Evolutionary conservation across 2,329 filamentous ascomycete species (phyloP).

Genomic region (Sarocladium strictum): DNA sequence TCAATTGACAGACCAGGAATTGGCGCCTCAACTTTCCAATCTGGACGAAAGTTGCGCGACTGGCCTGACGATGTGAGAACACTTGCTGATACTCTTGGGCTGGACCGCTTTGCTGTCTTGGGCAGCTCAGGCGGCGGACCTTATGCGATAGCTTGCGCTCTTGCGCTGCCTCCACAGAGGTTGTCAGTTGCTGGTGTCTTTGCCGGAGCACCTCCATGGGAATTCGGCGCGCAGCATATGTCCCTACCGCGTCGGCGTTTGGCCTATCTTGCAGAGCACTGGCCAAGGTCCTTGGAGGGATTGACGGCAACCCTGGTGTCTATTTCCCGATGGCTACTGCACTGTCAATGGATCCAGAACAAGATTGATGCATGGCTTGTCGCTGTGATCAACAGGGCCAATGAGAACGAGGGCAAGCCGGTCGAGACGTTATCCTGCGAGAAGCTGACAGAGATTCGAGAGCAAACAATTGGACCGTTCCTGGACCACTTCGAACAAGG

Average conservation of each 20-base stretch:
- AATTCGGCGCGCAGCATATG: background rate
- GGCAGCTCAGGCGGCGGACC: constrained; percentile 30
- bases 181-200: constrained; percentile 10
- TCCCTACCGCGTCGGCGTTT: background rate
- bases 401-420: constrained; percentile 11
- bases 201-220: constrained; percentile 4
- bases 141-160: constrained; percentile 28
- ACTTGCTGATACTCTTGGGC: constrained; percentile 20
- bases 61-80: constrained; percentile 27
- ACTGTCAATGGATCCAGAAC: background rate
- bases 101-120: constrained; percentile 25
- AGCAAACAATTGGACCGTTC: constrained; percentile 22
- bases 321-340: background rate
- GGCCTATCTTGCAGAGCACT: background rate
- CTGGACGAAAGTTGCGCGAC: constrained; percentile 24
- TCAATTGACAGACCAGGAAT: constrained; percentile 36
- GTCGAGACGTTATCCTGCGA: constrained; percentile 4
- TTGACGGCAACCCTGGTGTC: background rate
- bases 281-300: background rate
- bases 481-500: constrained; percentile 25
- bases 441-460: constrained; percentile 15
- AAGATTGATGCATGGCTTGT: constrained; percentile 20
- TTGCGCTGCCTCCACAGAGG: constrained; percentile 18
- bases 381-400: constrained; percentile 13
- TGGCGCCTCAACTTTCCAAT: constrained; percentile 31